A percentile compares a stretch with the other conserved stretches of the same genome.
phyloP scores from a whole-genome alignment of 495 filamentous ascomycete genomes.

The Rhizodiscina lignyota region DNA sequence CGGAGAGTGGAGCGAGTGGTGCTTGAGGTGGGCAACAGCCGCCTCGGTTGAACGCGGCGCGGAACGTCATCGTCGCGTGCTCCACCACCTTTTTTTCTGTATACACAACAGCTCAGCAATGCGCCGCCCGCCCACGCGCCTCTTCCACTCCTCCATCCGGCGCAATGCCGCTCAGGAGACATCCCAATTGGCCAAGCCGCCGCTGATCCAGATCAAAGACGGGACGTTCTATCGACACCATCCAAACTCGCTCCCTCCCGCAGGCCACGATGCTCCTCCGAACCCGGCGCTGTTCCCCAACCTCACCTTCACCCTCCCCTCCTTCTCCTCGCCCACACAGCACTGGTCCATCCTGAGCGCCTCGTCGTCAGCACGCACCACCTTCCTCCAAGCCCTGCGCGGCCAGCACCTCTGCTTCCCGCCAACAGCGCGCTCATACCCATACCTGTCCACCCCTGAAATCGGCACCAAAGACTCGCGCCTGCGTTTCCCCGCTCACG shows the following conservation, averaged over 20 bases:
- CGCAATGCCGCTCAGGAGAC: no score
- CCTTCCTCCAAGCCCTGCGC: conserved; percentile 56
- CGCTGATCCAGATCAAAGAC: conserved; percentile 56
- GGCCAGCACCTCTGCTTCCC: conserved; percentile 60
- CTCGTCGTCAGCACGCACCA: conserved; percentile 53
- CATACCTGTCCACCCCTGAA: conserved; percentile 50
- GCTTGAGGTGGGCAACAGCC: no score
- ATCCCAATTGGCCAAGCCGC: conserved; percentile 21
- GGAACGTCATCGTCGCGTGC: conserved; percentile 3
- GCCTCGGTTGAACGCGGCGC: no score
- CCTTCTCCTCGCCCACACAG: conserved; percentile 26
- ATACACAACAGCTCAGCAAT: no score
- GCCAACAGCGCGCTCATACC: conserved; percentile 53
- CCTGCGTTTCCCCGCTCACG: conserved; percentile 38
- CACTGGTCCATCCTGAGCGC: conserved; percentile 66
- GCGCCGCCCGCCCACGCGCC: no score
- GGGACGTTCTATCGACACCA: conserved; percentile 71
- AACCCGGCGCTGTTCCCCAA: conserved; percentile 53
- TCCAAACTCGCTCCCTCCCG: conserved; percentile 31
- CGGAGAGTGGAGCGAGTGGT: no score
- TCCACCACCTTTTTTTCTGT: no score
- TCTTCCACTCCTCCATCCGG: no score
- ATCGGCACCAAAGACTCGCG: conserved; percentile 35
- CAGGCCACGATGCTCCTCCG: conserved; percentile 8
- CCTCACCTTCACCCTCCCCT: conserved; percentile 48